Base-by-base conservation (phyloP, 768 basidiomycete species). In the Lactarius hatsudake region DNA sequence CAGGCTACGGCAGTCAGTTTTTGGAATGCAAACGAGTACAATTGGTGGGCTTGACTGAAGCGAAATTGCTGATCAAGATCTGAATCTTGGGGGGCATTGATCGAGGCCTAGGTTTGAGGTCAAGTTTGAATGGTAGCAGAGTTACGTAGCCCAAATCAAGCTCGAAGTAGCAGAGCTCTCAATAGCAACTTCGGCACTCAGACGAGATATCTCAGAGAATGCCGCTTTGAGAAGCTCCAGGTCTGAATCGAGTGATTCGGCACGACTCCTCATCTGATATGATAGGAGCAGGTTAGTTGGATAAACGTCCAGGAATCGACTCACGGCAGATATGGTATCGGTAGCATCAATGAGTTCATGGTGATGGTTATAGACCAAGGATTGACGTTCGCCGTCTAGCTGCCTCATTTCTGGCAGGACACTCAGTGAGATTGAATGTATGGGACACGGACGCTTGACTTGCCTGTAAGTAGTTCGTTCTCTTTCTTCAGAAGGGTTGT, bases 281-380 rank as follows among this genome's bases (percentile, higher is more conserved):
- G 26, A 64, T n/a, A 57, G 5, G 38, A 26, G 62, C 13, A 15
- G 7, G 56, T 30, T 10, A 51, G 23, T 6, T 10, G 26, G 28
- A 10, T 34, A 42, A 40, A 34, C n/a, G 55, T 40, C 32, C 6
- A 64, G 60, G 10, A 51, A 36, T 56, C 3, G 38, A 72, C 87
- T 23, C 76, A 94, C 93, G 6, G 89, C 86, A 67, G 88, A 87
- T 70, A 97, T 96, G 10, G 95, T 96, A 72, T 94, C 92, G 66
- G 90, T 93, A 3, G 95, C 95, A 1, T 93, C 92, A 60, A 97
- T 95, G 23, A 97, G 87, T 71, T 97, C 95, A 66, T 95, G 93
- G 73, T 97, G 95, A 73, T 96, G 94, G 72, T 96, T 94, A 74
- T 97, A 97, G 13, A 97, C 94, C 54, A 97, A 81, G 10, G 91